phyloP scores from a whole-genome alignment of 768 basidiomycete species.

The Russula dissimulans region DNA sequence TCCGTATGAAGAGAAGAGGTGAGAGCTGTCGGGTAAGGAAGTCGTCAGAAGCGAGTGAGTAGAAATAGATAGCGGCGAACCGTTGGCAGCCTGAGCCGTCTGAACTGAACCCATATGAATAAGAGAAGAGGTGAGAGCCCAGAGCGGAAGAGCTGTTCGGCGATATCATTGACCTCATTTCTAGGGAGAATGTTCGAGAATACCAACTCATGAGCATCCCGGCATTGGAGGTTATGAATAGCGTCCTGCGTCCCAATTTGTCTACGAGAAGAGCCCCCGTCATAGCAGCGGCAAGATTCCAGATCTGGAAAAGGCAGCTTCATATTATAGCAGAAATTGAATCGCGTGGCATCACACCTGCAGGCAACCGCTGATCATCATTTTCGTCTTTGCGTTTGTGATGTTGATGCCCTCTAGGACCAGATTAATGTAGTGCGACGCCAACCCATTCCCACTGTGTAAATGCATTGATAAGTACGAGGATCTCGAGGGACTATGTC shows the following conservation, averaged over 20 bases:
- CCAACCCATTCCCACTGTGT: slow-evolving; percentile 53
- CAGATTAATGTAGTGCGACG: slow-evolving; percentile 66
- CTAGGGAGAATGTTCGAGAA: neutral
- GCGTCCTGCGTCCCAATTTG: slow-evolving; percentile 53
- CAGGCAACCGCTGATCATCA: slow-evolving; percentile 52
- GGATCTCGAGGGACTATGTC: neutral
- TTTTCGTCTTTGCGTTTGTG: slow-evolving; percentile 41
- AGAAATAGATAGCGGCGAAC: too few relatives aligned
- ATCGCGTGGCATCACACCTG: slow-evolving; percentile 31
- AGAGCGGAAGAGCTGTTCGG: slow-evolving; percentile 41
- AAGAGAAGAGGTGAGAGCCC: slow-evolving; percentile 43
- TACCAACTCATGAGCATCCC: slow-evolving; percentile 48
- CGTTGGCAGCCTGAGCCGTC: too few relatives aligned
- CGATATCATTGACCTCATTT: neutral
- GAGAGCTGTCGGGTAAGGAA: slow-evolving; percentile 29
- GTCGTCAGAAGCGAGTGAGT: too few relatives aligned
- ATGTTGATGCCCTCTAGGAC: slow-evolving; percentile 60
- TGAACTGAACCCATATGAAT: slow-evolving; percentile 21
- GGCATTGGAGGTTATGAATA: slow-evolving; percentile 56
- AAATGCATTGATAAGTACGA: neutral
- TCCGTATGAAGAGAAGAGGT: slow-evolving; percentile 36
- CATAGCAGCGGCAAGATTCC: slow-evolving; percentile 54
- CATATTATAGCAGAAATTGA: neutral
- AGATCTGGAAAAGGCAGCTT: slow-evolving; percentile 31
- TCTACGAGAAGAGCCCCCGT: slow-evolving; percentile 57